Percentiles rank a stretch among this genome's conserved stretches.
phyloP scores from a whole-genome alignment of 148 eudicot genomes.

The Chenopodium formosanum region DNA sequence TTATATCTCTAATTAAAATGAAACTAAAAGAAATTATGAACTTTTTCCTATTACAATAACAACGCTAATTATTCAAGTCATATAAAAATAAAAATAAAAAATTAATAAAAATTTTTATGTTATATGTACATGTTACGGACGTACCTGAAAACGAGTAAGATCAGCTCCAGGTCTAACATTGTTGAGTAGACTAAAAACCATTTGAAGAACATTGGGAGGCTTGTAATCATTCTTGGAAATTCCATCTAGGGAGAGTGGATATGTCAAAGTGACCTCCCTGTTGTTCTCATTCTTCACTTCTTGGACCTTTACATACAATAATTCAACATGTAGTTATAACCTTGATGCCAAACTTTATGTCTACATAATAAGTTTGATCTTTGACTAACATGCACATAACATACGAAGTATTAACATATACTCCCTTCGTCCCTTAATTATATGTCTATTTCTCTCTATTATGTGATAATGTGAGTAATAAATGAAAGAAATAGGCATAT shows the following conservation, averaged over 20 bases:
- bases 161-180: slow-evolving; percentile 67
- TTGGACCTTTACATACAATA: slow-evolving; percentile 8
- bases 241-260: slow-evolving; percentile 53
- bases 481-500: too few species aligned
- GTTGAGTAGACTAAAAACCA: slow-evolving; percentile 53
- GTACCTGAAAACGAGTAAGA: slow-evolving; percentile 64
- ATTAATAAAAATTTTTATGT: too few species aligned
- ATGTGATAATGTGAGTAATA: too few species aligned
- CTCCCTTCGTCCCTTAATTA: too few species aligned
- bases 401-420: too few species aligned
- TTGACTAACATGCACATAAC: background rate
- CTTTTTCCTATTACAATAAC: too few species aligned
- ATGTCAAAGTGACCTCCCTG: slow-evolving; percentile 39
- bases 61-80: too few species aligned
- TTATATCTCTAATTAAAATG: background rate
- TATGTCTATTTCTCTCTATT: too few species aligned
- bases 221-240: slow-evolving; percentile 39
- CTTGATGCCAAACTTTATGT: background rate
- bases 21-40: too few species aligned
- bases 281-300: slow-evolving; percentile 5
- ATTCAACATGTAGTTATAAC: background rate
- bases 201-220: slow-evolving; percentile 58
- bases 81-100: too few species aligned
- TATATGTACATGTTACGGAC: background rate
- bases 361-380: background rate